A percentile compares a stretch with the other conserved stretches of the same genome.
Conservation (phyloP, 208 protist genomes). For the Leishmania mexicana region DNA sequence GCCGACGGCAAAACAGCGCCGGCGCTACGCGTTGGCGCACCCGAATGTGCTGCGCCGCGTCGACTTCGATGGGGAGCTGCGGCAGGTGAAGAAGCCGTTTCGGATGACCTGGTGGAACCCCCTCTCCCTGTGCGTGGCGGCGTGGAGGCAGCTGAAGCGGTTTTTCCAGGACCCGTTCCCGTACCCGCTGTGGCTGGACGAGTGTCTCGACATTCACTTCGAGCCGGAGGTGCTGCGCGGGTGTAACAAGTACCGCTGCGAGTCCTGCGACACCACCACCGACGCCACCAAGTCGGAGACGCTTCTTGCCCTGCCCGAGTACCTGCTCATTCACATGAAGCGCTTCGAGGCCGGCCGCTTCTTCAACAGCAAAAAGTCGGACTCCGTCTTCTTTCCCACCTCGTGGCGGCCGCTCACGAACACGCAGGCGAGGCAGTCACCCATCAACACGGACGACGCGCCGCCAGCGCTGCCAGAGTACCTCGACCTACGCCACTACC, state of each 20-base stretch:
- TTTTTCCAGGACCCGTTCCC: conserved; percentile 35
- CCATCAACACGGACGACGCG: no score
- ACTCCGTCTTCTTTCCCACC: conserved; percentile 81
- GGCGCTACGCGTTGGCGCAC: conserved; percentile 48
- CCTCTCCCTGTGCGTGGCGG: conserved; percentile 36
- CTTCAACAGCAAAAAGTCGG: conserved; percentile 84
- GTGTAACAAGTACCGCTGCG: conserved; percentile 80
- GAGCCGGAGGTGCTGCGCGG: conserved; percentile 64
- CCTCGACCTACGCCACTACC: conserved; percentile 66
- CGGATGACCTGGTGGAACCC: conserved; percentile 64
- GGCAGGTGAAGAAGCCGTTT: conserved; percentile 27
- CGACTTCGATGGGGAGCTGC: conserved; percentile 26
- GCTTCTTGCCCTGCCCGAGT: conserved; percentile 80
- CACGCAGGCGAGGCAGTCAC: conserved; percentile 3
- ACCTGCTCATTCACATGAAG: conserved; percentile 89
- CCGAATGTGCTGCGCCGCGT: conserved; percentile 47
- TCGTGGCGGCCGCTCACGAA: conserved; percentile 55
- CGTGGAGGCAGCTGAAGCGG: conserved; percentile 24
- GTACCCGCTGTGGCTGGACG: conserved; percentile 78
- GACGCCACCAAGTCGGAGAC: conserved; percentile 82
- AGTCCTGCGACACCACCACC: conserved; percentile 56
- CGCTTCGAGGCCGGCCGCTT: conserved; percentile 73
- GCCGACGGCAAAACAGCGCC: conserved; percentile 55
- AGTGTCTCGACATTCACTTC: conserved; percentile 92
- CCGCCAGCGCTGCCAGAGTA: conserved; percentile 42